Evolutionary conservation across 495 filamentous ascomycete genomes (phyloP), one percentile per base, ranked within the genome.

Genomic region (Penicillium argentinense): DNA sequence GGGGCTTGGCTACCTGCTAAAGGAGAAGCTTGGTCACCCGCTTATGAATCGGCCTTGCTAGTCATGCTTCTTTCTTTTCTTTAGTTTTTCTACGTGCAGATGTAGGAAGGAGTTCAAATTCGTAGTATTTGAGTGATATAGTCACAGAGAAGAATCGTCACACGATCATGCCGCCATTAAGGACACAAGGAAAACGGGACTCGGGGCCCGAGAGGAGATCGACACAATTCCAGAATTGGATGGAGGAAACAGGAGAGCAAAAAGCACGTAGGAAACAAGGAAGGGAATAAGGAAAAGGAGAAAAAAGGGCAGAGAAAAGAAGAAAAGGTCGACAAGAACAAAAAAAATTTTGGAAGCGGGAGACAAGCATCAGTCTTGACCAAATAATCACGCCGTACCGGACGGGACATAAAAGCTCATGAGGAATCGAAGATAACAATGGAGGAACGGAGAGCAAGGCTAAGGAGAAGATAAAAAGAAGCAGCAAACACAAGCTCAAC

Each of bases 161-260:
- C 52, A 60, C 29, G 46, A 54, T 60, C 56, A 60, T 63, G 50
- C 46, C 50, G 45, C 56, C 59, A 50, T 63, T 37, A 63, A 29
- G 52, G 42, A 60, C 43, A 59, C 32, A 56, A 59, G 42, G 51
- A 37, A 62, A 53, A 49, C 5, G 9, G 42, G 41, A 27, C 24
- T 12, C 41, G 26, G 22, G 49, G 29, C 45, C 37, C 42, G 27
- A 49, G 14, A 18, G 23, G 39, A 54, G 26, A 45, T 37, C 43
- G 27, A 63, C 49, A 50, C 28, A 53, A 40, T 38, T 56, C 54
- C 45, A 51, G 47, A 44, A 52, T 47, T 41, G 53, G 49, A 47
- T 41, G 26, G 25, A 44, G 33, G 18, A 50, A 32, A 43, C 44
- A 33, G 38, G 44, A 37, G 33, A 37, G 23, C 37, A 45, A 39